Evolutionary conservation across 2,329 filamentous ascomycete species (phyloP), one percentile per base, ranked within the genome.

Genomic region (Scortechinia acanthostroma): DNA sequence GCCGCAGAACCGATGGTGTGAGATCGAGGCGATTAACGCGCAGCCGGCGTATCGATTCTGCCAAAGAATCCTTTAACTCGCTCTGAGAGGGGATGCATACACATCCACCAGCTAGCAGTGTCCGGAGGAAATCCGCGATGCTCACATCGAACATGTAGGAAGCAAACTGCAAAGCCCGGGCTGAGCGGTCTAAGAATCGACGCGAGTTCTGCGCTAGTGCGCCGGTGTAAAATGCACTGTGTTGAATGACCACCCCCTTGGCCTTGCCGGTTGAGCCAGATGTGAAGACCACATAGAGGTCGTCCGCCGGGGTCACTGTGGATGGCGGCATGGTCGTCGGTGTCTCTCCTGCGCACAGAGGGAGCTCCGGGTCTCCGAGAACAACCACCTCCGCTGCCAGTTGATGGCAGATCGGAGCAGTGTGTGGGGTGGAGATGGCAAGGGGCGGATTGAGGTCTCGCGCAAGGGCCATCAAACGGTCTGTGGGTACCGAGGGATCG

Each of bases 181-280:
- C 47, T 3, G 21, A 30, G 10, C 46, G 42, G 3, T 45, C 45
- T 19, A 52, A n/a, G n/a, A n/a, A n/a, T n/a, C n/a, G n/a, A 47
- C 2, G 44, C 40, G 20, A 52, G 45, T 6, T 44, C 42, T 16
- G 46, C 17, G n/a, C n/a, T n/a, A n/a, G n/a, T n/a, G 1, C 37
- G 42, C 22, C 52, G 49, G n/a, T 50, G 48, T 3, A 22, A 33
- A 15, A 53, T 28, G 48, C 48, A 15, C 47, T 52, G 28, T 57
- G 55, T 20, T 45, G 43, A 21, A 55, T 47, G 16, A 71, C 61
- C 20, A 71, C 68, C 30, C 70, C 69, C 56, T 74, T 73, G 5
- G 71, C 69, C 22, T 58, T 58, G 4, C 71, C 71, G 2, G 71
- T 74, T 16, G 66, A 72, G 17, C 71, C 71, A 16, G 70, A 74